Percentiles rank a stretch among this genome's conserved stretches.
These are phyloP conservation scores for Phyllosticta citrichinensis DNA, from an alignment of 2,329 filamentous ascomycete genomes.

Conservation along the genomic window DNA sequence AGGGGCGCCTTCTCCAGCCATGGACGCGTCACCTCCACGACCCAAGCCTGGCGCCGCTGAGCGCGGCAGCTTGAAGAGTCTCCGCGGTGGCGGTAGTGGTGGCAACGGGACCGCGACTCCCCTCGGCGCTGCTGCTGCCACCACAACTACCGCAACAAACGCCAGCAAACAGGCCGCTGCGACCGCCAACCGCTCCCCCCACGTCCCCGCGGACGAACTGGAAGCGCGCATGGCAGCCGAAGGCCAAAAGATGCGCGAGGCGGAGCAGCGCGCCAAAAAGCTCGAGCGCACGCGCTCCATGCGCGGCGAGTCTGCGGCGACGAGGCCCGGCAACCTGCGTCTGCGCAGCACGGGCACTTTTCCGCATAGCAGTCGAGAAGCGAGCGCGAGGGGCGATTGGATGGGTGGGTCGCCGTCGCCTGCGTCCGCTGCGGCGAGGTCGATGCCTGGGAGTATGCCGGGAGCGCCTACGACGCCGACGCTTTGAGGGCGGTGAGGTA, in stretches of 20 bases:
- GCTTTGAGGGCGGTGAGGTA: neutral
- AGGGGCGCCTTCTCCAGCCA: neutral
- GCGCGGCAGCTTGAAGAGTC: conserved; percentile 11
- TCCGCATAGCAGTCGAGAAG: neutral
- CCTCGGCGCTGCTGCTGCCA: neutral
- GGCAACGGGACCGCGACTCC: neutral
- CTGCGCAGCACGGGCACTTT: neutral
- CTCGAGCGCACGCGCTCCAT: conserved; percentile 1
- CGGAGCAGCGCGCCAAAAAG: conserved; percentile 21
- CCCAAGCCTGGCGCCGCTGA: neutral
- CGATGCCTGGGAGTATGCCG: neutral
- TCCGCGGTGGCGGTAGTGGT: neutral
- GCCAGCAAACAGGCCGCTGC: neutral
- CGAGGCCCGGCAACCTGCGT: neutral
- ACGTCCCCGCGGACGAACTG: conserved; percentile 13
- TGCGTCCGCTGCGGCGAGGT: neutral
- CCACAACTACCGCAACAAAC: neutral
- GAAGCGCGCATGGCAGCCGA: conserved; percentile 27
- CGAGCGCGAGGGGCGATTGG: neutral
- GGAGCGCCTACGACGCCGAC: neutral
- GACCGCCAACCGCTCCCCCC: neutral
- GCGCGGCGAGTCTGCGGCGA: neutral
- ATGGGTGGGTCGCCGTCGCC: neutral
- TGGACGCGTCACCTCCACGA: neutral
- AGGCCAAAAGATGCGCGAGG: conserved; percentile 26